Conservation (phyloP, 164 flowering plant genomes). For the Annona cherimola region DNA sequence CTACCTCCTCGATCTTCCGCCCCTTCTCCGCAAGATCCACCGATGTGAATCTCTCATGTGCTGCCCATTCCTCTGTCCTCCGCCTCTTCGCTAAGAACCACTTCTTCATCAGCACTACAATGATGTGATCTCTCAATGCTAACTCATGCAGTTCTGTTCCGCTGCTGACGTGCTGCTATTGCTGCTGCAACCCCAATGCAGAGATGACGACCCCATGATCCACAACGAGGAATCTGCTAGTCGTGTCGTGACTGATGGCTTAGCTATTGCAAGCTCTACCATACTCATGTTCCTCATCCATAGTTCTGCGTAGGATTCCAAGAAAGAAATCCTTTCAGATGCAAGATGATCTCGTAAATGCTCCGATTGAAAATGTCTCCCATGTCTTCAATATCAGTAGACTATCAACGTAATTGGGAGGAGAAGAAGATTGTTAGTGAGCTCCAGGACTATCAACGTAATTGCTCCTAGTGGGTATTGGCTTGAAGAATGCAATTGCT, state of each 20-base stretch:
- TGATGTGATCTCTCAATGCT: constrained; percentile 64
- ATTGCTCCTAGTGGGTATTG: too few species aligned
- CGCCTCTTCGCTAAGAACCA: constrained; percentile 61
- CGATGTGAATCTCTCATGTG: constrained; percentile 51
- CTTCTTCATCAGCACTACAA: constrained; percentile 66
- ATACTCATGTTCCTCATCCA: constrained; percentile 87
- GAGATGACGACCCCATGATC: constrained; percentile 44
- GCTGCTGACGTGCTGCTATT: constrained; percentile 8
- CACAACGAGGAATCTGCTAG: constrained; percentile 76
- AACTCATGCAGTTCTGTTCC: constrained; percentile 69
- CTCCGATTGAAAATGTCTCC: constrained; percentile 83
- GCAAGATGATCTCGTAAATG: constrained; percentile 73
- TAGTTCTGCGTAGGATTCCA: constrained; percentile 80
- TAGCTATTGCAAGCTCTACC: constrained; percentile 76
- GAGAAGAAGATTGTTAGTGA: constrained; percentile 80
- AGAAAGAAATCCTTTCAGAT: constrained; percentile 83
- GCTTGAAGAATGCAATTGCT: too few species aligned
- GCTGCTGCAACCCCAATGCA: constrained; percentile 18
- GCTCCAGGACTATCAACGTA: constrained; percentile 82
- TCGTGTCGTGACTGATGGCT: constrained; percentile 62
- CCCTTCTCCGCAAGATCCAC: constrained; percentile 74
- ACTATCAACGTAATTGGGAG: constrained; percentile 67
- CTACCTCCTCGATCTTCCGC: constrained; percentile 49
- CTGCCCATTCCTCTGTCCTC: constrained; percentile 77
- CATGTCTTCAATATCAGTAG: constrained; percentile 71